Evolutionary conservation across 177 flowering plant species (phyloP).

Genomic region (Vitis hybrid): DNA sequence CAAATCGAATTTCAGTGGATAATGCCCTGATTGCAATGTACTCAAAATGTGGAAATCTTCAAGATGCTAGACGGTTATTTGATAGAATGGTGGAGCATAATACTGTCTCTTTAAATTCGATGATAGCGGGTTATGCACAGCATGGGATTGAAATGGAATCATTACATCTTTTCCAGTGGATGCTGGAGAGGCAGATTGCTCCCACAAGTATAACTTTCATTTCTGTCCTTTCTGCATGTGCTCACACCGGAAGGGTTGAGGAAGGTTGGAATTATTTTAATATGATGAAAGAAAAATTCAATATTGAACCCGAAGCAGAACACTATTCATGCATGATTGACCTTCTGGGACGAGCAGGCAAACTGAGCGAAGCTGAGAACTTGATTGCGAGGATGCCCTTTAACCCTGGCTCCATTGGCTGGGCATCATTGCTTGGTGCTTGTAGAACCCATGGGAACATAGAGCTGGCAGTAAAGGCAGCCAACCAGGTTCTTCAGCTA

Average conservation of each 20-base stretch:
- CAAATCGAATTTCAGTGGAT: slow-evolving; percentile 56
- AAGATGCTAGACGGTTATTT: slow-evolving; percentile 66
- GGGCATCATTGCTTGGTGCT: slow-evolving; percentile 75
- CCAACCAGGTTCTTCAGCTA: slow-evolving; percentile 44
- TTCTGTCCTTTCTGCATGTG: slow-evolving; percentile 77
- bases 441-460: slow-evolving; percentile 64
- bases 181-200: slow-evolving; percentile 44
- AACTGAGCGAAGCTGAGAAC: slow-evolving; percentile 61
- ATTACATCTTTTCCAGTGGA: slow-evolving; percentile 44
- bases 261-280: slow-evolving; percentile 63
- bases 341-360: slow-evolving; percentile 80
- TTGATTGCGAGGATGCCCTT: slow-evolving; percentile 68
- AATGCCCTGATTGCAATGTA: slow-evolving; percentile 86
- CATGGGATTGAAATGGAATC: slow-evolving; percentile 67
- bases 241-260: slow-evolving; percentile 69
- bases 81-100: slow-evolving; percentile 79
- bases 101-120: slow-evolving; percentile 65
- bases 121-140: slow-evolving; percentile 85
- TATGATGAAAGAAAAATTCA: slow-evolving; percentile 55
- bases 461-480: slow-evolving; percentile 64
- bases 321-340: slow-evolving; percentile 88
- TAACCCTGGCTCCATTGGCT: slow-evolving; percentile 49
- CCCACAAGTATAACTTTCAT: slow-evolving; percentile 74
- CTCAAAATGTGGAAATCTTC: slow-evolving; percentile 78
- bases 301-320: slow-evolving; percentile 55